These are phyloP conservation scores for Sporisorium graminicola DNA, from an alignment of 1,284 basidiomycete species.

Conservation along the genomic window DNA sequence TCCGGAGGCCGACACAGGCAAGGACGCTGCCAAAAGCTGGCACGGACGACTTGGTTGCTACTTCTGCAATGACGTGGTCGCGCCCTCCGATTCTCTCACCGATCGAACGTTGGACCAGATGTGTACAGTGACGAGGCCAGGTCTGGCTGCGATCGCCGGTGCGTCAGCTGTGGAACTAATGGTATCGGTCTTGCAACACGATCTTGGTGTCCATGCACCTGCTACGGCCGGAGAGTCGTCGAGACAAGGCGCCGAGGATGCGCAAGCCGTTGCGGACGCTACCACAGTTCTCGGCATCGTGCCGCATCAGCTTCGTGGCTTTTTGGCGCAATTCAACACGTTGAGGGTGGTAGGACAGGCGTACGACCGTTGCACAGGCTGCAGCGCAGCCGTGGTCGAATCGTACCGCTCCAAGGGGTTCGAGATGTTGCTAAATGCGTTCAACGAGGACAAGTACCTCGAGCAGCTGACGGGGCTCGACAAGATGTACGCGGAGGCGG, in stretches of 20 bases:
- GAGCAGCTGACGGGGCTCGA: slow-evolving; percentile 88
- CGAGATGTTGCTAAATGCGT: slow-evolving; percentile 82
- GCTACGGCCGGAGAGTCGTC: slow-evolving; percentile 38
- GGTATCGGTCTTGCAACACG: slow-evolving; percentile 87
- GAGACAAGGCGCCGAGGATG: slow-evolving; percentile 22
- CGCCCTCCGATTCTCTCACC: slow-evolving; percentile 90
- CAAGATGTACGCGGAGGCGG: slow-evolving; percentile 70
- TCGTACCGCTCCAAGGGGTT: slow-evolving; percentile 77
- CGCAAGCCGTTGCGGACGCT: slow-evolving; percentile 34
- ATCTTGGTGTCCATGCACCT: slow-evolving; percentile 37
- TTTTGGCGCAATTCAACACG: slow-evolving; percentile 85
- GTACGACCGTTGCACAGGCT: slow-evolving; percentile 90
- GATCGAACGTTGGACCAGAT: slow-evolving; percentile 97
- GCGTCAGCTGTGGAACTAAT: slow-evolving; percentile 92
- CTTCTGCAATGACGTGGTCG: slow-evolving; percentile 98
- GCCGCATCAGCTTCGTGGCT: slow-evolving; percentile 93
- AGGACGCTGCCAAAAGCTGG: slow-evolving; percentile 40
- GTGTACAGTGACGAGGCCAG: slow-evolving; percentile 98
- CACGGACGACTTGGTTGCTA: slow-evolving; percentile 80
- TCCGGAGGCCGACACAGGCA: background rate
- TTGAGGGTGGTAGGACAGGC: slow-evolving; percentile 86
- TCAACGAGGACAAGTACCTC: slow-evolving; percentile 83
- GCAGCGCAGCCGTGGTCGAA: slow-evolving; percentile 70
- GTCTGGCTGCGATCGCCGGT: slow-evolving; percentile 90
- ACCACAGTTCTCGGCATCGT: slow-evolving; percentile 77